Evolutionary conservation across 495 filamentous ascomycete species (phyloP), one percentile per base, ranked within the genome.

Genomic region (Xylaria bambusicola): DNA sequence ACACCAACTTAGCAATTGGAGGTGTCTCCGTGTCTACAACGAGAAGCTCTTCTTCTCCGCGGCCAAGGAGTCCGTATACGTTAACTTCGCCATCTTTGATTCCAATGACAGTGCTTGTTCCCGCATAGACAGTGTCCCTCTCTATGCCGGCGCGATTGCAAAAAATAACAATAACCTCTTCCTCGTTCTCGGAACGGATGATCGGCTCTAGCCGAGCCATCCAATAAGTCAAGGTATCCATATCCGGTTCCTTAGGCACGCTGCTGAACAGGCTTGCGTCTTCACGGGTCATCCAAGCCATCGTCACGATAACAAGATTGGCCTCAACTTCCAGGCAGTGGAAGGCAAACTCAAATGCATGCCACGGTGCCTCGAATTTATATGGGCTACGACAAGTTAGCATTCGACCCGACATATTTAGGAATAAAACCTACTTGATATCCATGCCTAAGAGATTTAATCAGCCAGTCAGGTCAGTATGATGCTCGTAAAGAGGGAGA

Each of bases 151-250:
- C 80, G 50, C 93, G 81, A 77, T 98, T 97, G 58, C 88, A 90
- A 66, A 93, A 88, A 20, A 96, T 85, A 12, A 96, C 80, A 50
- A 95, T 83, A 36, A 90, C 80, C 64, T 90, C 88, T 7, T 80
- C 77, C 3, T 80, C 75, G 20, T 75, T 77, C 21, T 80, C 75
- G 44, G 80, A 77, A 40, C 75, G 73, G 12, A 93, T 77, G 0
- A 97, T 66, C 2, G 93, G 93, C 66, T 86, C 82, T 40, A 97
- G 77, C 42, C 93, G 79, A 62, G 86, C 84, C n/a, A 95, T 74
- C 94, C 94, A 98, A 73, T 97, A 98, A 21, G 84, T 83, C 56
- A 97, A 79, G 0, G 91, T 95, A 52, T 90, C 84, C 68, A 89
- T 72, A 60, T 97, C 92, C 8, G 92, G 89, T 60, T 87, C 78